A percentile compares a stretch with the other conserved stretches of the same genome.
Evolutionary conservation across 306 rosid genomes (phyloP).

Genomic region (Ormosia semicastrata): DNA sequence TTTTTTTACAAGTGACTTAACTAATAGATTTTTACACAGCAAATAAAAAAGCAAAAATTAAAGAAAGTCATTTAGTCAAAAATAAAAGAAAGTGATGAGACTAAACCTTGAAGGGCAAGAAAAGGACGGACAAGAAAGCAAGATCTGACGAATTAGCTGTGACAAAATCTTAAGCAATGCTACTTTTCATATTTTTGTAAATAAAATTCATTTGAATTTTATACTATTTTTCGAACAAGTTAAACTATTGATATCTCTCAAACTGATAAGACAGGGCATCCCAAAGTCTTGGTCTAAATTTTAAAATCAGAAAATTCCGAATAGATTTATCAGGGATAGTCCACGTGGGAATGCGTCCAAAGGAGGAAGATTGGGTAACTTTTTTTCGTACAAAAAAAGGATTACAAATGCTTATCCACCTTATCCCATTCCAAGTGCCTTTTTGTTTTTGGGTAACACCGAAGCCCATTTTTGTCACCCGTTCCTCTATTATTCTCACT

Average conservation of each 20-base stretch:
- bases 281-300: neutral
- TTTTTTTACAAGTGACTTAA: neutral
- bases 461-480: slow-evolving; percentile 1
- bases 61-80: neutral
- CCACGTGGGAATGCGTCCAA: slow-evolving; percentile 23
- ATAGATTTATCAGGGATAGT: neutral
- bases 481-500: neutral
- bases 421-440: neutral
- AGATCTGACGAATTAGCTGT: neutral
- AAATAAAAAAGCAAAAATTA: neutral
- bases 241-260: neutral
- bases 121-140: neutral
- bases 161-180: neutral
- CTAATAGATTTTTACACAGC: neutral
- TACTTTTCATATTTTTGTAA: neutral
- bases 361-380: neutral
- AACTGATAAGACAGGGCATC: neutral
- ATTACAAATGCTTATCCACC: slow-evolving; percentile 3
- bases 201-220: neutral
- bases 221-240: neutral
- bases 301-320: neutral
- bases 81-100: neutral
- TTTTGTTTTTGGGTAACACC: too few species aligned
- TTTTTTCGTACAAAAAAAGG: neutral
- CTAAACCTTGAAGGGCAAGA: neutral